Evolutionary conservation across 2,329 filamentous ascomycete species (phyloP).

Genomic region (Diaporthe capsici): DNA sequence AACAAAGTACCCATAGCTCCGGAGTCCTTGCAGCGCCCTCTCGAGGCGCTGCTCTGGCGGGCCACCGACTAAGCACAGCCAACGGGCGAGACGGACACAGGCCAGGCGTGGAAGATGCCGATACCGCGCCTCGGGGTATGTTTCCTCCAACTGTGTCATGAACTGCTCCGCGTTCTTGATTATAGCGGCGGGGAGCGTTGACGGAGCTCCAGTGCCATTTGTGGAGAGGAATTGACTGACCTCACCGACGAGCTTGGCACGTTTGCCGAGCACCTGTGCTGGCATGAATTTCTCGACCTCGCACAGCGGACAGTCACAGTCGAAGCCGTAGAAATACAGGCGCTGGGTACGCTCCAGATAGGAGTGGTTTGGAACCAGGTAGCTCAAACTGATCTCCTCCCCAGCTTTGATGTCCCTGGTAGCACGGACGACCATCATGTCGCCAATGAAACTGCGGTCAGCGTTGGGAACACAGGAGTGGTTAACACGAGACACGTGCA

Average conservation of each 20-base stretch:
- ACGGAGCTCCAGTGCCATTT: not conserved
- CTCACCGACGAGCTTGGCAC: slow-evolving; percentile 44
- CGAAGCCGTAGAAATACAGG: slow-evolving; percentile 49
- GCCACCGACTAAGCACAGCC: not conserved
- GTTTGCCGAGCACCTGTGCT: slow-evolving; percentile 42
- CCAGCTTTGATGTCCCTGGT: slow-evolving; percentile 53
- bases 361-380: not conserved
- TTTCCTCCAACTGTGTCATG: not conserved
- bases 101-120: not conserved
- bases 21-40: not conserved
- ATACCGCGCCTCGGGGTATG: slow-evolving; percentile 7
- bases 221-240: slow-evolving; percentile 41
- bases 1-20: not conserved
- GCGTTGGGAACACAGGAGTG: slow-evolving; percentile 51
- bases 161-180: not conserved
- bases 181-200: too few species aligned
- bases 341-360: not conserved
- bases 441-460: slow-evolving; percentile 50
- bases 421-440: slow-evolving; percentile 52
- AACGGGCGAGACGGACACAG: not conserved
- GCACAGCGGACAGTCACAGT: slow-evolving; percentile 57
- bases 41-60: not conserved
- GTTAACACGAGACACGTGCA: slow-evolving; percentile 48
- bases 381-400: slow-evolving; percentile 53
- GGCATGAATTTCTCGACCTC: slow-evolving; percentile 47